These are phyloP conservation scores for Chondrostereum purpureum DNA, from an alignment of 1,284 basidiomycete species.

Conservation along the genomic window DNA sequence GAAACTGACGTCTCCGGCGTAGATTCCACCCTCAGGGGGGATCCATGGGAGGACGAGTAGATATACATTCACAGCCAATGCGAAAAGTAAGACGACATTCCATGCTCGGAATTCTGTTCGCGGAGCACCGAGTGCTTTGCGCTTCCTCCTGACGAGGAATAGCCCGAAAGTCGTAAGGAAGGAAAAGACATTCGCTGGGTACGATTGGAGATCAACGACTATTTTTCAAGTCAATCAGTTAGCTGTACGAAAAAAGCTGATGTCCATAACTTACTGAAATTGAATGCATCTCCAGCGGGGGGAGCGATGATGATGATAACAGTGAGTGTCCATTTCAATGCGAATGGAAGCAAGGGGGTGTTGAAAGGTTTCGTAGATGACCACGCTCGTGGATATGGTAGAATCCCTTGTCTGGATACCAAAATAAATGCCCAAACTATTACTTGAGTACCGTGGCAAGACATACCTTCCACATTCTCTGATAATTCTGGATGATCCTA, in stretches of 20 bases:
- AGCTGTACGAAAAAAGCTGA: slow-evolving; percentile 7
- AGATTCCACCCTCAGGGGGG: slow-evolving; percentile 25
- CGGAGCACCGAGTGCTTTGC: slow-evolving; percentile 26
- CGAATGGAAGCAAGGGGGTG: slow-evolving; percentile 37
- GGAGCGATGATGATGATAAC: slow-evolving; percentile 48
- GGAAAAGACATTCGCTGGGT: slow-evolving; percentile 34
- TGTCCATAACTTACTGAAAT: slow-evolving; percentile 31
- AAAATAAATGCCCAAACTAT: too few relatives aligned
- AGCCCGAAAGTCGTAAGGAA: slow-evolving; percentile 33
- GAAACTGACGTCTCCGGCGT: slow-evolving; percentile 33
- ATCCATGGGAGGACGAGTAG: slow-evolving; percentile 44
- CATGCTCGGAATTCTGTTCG: slow-evolving; percentile 32
- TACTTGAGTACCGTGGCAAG: too few relatives aligned
- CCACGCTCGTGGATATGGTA: slow-evolving; percentile 36
- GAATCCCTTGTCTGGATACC: slow-evolving; percentile 29
- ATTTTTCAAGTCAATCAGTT: too few relatives aligned
- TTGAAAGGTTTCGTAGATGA: slow-evolving; percentile 39
- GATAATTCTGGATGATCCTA: slow-evolving; percentile 41
- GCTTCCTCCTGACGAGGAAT: slow-evolving; percentile 33
- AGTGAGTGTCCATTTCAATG: slow-evolving; percentile 40
- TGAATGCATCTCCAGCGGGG: slow-evolving; percentile 49
- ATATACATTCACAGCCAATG: slow-evolving; percentile 32
- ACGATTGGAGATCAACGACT: slow-evolving; percentile 33
- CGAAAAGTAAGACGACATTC: slow-evolving; percentile 33
- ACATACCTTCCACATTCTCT: slow-evolving; percentile 30